A percentile compares a stretch with the other conserved stretches of the same genome.
Conservation (phyloP, 2,329 filamentous ascomycete genomes). For the Diaporthe vexans region DNA sequence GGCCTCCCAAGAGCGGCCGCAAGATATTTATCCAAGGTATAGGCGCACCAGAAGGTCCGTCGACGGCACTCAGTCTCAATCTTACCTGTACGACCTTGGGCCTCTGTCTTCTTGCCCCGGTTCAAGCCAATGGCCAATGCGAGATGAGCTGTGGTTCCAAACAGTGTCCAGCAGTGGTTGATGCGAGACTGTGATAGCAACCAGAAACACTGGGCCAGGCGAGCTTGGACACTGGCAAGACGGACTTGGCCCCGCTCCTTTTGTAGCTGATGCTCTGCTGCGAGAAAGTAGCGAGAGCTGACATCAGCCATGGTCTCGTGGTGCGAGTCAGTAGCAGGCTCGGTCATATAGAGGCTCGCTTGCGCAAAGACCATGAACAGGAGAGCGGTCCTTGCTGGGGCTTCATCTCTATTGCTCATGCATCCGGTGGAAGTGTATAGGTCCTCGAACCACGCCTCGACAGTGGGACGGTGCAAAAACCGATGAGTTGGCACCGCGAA, state of each 20-base stretch:
- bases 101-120: conserved; percentile 48
- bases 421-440: conserved; percentile 60
- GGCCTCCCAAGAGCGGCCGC: conserved; percentile 74
- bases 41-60: conserved; percentile 74
- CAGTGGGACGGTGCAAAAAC: conserved; percentile 58
- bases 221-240: conserved; percentile 57
- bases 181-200: conserved; percentile 60
- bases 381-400: conserved; percentile 54
- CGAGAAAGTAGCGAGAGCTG: conserved; percentile 51
- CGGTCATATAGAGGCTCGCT: conserved; percentile 56
- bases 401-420: conserved; percentile 55
- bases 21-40: conserved; percentile 75
- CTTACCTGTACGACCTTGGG: conserved; percentile 46
- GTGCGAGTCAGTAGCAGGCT: conserved; percentile 23
- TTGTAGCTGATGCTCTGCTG: conserved; percentile 55
- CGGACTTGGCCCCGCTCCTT: conserved; percentile 56
- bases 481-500: conserved; percentile 58
- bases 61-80: conserved; percentile 56
- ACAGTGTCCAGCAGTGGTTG: conserved; percentile 63
- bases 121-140: conserved; percentile 57
- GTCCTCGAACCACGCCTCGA: conserved; percentile 59
- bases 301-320: conserved; percentile 12
- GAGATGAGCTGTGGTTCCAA: conserved; percentile 58
- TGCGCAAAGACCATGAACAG: conserved; percentile 63
- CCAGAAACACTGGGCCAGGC: conserved; percentile 59